A percentile compares a stretch with the other conserved stretches of the same genome.
Evolutionary conservation across 2,329 filamentous ascomycete species (phyloP).

Genomic region (Ceratocystis papillata): DNA sequence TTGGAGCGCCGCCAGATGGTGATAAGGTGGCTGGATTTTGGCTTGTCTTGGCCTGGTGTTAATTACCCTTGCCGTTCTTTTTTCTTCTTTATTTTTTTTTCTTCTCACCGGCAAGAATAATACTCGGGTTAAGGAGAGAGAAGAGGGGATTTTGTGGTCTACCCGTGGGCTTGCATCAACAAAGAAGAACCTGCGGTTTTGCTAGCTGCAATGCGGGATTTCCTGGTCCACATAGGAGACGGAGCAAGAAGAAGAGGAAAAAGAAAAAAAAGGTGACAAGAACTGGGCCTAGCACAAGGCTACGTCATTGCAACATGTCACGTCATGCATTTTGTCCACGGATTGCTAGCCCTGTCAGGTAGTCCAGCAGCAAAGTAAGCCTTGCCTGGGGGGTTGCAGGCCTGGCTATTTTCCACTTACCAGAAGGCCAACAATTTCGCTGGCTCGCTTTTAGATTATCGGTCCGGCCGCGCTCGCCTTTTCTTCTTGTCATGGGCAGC

Average conservation of each 20-base stretch:
- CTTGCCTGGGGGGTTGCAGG: background rate
- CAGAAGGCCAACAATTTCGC: background rate
- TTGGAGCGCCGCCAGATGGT: background rate
- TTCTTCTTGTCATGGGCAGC: background rate
- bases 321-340: conserved; percentile 8
- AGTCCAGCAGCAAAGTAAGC: background rate
- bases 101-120: background rate
- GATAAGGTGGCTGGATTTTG: background rate
- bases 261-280: background rate
- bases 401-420: background rate
- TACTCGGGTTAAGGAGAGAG: background rate
- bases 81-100: too few species aligned
- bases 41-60: too few species aligned
- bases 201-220: background rate
- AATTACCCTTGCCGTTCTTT: too few species aligned
- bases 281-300: background rate
- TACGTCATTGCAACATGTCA: conserved; percentile 12
- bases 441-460: background rate
- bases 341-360: conserved; percentile 1
- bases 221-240: background rate
- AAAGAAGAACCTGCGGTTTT: conserved; percentile 4
- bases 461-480: conserved; percentile 1
- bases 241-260: background rate
- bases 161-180: background rate
- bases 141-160: background rate